A percentile compares a stretch with the other conserved stretches of the same genome.
These are phyloP conservation scores for Mortierella sp. DNA, from an alignment of 371 early-diverging fungal species.

Conservation along the genomic window DNA sequence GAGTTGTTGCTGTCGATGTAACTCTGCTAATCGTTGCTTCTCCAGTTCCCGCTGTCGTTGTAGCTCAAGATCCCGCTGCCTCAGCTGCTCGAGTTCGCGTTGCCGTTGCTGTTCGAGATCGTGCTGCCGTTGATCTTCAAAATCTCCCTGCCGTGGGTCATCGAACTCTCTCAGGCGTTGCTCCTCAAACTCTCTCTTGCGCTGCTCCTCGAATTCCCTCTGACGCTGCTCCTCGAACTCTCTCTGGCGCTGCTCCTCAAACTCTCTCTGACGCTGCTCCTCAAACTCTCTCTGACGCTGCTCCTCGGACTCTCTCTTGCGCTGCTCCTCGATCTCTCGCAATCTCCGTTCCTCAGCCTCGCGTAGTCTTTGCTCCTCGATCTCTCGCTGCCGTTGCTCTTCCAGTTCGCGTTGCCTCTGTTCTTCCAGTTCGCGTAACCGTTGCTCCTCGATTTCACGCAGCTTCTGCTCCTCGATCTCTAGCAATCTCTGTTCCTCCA, in stretches of 20 bases:
- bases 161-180: background rate
- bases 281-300: background rate
- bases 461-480: conserved; percentile 18
- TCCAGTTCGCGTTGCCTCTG: conserved; percentile 10
- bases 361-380: conserved; percentile 1
- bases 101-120: background rate
- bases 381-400: background rate
- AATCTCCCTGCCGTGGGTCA: background rate
- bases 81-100: background rate
- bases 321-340: background rate
- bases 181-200: background rate
- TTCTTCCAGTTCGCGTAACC: conserved; percentile 12
- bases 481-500: background rate
- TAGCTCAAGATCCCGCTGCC: background rate
- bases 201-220: background rate
- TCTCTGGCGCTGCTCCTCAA: background rate
- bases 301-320: background rate
- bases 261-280: background rate
- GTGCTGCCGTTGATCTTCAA: background rate
- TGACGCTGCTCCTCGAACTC: background rate
- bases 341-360: conserved; percentile 1
- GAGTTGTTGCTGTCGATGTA: conserved; percentile 1
- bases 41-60: background rate
- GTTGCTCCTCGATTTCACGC: conserved; percentile 11
- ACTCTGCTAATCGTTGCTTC: background rate